Conservation (phyloP, 2,329 filamentous ascomycete genomes). For the Chaetomium strumarium region DNA sequence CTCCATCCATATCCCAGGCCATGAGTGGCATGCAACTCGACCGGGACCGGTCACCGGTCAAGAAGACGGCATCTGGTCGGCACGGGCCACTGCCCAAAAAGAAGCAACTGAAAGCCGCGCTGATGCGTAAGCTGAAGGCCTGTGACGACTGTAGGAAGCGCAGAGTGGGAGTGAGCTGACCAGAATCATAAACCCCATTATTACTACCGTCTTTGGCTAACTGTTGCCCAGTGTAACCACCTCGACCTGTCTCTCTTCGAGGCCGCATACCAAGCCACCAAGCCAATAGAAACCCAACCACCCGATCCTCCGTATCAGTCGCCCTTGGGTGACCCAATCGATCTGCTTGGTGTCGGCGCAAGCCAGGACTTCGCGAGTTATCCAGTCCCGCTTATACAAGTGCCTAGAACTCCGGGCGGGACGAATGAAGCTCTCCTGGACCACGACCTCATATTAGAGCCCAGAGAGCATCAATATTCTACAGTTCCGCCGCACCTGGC, state of each 20-base stretch:
- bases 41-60: conserved; percentile 1
- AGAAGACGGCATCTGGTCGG: conserved; percentile 13
- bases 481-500: background rate
- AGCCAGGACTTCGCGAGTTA: background rate
- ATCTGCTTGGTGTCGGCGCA: conserved; percentile 13
- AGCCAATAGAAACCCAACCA: background rate
- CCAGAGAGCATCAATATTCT: background rate
- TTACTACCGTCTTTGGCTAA: background rate
- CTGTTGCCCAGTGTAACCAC: conserved; percentile 22
- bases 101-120: conserved; percentile 16
- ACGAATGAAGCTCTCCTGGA: background rate
- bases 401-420: background rate
- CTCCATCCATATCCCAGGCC: conserved; percentile 9
- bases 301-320: background rate
- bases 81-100: conserved; percentile 11
- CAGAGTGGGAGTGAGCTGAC: conserved; percentile 20
- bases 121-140: conserved; percentile 23
- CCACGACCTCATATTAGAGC: background rate
- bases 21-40: conserved; percentile 4
- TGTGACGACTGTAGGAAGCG: conserved; percentile 22
- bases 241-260: conserved; percentile 17
- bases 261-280: conserved; percentile 11
- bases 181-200: background rate
- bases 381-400: background rate
- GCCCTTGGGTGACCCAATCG: background rate